phyloP scores from a whole-genome alignment of 169 alveolate species.

The Plasmodium blacklocki region DNA sequence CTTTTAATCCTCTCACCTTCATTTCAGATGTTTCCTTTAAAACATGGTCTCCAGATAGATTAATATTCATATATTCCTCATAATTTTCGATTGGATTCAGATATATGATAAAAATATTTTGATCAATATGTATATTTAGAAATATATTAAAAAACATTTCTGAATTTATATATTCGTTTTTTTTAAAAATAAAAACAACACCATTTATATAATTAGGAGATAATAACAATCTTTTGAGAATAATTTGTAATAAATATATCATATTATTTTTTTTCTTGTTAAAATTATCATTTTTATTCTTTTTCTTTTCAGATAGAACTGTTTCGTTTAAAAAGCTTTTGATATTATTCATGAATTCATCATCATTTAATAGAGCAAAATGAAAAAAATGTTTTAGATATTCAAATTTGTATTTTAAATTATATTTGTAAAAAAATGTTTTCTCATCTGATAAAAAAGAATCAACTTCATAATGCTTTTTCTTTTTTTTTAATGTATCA shows the following conservation, averaged over 20 bases:
- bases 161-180: conserved; percentile 59
- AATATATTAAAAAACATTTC: conserved; percentile 24
- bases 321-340: conserved; percentile 32
- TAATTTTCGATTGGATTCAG: conserved; percentile 48
- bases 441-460: conserved; percentile 7
- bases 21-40: conserved; percentile 1
- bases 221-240: conserved; percentile 34
- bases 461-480: conserved; percentile 9
- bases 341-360: conserved; percentile 35
- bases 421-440: conserved; percentile 52
- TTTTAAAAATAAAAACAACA: conserved; percentile 59
- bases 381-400: conserved; percentile 45
- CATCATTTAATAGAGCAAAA: conserved; percentile 56
- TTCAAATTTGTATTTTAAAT: conserved; percentile 39
- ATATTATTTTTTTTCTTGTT: conserved; percentile 35
- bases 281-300: conserved; percentile 40
- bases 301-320: conserved; percentile 24
- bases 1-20: neutral
- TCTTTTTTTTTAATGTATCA: neutral
- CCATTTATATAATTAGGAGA: conserved; percentile 52
- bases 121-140: conserved; percentile 21
- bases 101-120: conserved; percentile 32
- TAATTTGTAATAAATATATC: conserved; percentile 23
- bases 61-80: conserved; percentile 19
- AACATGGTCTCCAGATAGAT: neutral